Base-by-base conservation (phyloP, 2,329 filamentous ascomycete genomes). In the Coleophoma eucalyptorum region DNA sequence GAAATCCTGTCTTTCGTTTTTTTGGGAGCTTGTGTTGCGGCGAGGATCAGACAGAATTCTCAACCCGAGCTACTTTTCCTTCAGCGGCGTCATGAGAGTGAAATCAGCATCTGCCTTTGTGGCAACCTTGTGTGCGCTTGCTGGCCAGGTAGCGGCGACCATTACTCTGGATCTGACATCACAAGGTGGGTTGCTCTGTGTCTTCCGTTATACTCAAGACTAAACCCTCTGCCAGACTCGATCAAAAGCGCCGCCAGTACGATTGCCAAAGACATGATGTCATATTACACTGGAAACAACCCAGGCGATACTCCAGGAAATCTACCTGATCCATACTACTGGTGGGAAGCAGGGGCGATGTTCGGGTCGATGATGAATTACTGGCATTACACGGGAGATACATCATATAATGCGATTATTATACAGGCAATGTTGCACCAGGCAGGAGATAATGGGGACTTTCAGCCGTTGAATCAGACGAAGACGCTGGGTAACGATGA, bases 391-490 rank as follows among this genome's bases (percentile, higher is more conserved):
- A 44, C 42, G 16, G 42, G 42, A 26, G 42, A 44, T 26, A 44
- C 42, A 15, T 31, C 42, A 40, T 91, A 86, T 71, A 63, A 61
- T 52, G 53, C 51, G 8, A 48, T 57, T 0, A 53, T 57, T 87
- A 89, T 63, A 67, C 75, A 88, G 56, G 90, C 80, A 10, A 75
- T 95, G 57, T 74, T 91, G 44, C 83, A 81, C 65, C 90, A 95
- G 68, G 81, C 84, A 50, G 89, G 89, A 51, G 76, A 80, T 1
- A 75, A 86, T 61, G 73, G 81, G 49, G 84, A 92, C 64, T 94
- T 86, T 66, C 92, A 93, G 83, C 89, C 90, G 5, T 71, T 76
- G 3, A 87, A 88, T 60, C 84, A 88, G 68, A 86, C 83, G 4
- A 68, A 79, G 46, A 61, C 62, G 8, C 46, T 60, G 35, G 86